These are phyloP conservation scores for Polygonum aviculare DNA, from an alignment of 148 eudicot species.

Conservation along the genomic window DNA sequence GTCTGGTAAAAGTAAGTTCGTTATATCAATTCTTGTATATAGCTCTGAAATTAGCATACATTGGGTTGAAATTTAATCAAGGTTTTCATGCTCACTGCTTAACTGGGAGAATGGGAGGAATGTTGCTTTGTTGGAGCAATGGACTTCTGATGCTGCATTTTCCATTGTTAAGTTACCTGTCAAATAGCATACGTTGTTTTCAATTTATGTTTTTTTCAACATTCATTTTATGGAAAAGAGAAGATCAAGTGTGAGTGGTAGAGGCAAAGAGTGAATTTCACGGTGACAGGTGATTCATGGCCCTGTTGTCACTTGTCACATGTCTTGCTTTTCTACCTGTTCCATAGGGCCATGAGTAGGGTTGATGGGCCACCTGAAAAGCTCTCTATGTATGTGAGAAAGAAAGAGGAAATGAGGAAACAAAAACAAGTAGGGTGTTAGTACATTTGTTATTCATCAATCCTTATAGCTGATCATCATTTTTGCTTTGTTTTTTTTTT, in stretches of 20 bases:
- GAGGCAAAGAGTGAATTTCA: background rate
- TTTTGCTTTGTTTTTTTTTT: background rate
- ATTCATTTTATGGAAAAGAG: background rate
- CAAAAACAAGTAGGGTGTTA: background rate
- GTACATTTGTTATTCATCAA: background rate
- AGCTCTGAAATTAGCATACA: background rate
- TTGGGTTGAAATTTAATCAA: background rate
- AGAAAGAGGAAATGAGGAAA: background rate
- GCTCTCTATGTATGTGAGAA: background rate
- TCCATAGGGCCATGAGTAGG: background rate
- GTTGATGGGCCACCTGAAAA: background rate
- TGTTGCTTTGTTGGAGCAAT: background rate
- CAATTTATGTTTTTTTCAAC: background rate
- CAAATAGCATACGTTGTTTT: background rate
- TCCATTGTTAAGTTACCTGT: background rate
- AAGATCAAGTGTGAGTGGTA: background rate
- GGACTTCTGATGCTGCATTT: background rate
- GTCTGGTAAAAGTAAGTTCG: slow-evolving; percentile 54
- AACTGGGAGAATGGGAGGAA: background rate
- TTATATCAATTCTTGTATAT: slow-evolving; percentile 12
- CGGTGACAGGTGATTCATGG: background rate
- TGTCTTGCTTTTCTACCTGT: background rate
- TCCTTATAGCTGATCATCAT: background rate
- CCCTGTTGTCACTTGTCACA: background rate
- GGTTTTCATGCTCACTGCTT: background rate